phyloP scores from a whole-genome alignment of 495 filamentous ascomycete genomes.

The Talaromyces thailandensis region DNA sequence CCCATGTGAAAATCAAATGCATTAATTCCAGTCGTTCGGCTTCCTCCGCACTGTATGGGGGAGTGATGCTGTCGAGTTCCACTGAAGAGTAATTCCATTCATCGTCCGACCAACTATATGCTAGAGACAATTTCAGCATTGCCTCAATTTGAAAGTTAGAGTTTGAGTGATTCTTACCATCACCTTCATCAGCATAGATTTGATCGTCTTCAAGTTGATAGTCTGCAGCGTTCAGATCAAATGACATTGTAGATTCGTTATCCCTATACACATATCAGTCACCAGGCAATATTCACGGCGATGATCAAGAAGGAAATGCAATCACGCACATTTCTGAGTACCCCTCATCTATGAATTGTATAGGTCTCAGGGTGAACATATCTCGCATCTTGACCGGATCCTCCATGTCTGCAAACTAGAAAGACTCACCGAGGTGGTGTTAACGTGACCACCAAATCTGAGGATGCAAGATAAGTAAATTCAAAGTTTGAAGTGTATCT shows the following conservation, averaged over 20 bases:
- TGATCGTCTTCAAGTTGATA: neutral
- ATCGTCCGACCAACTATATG: neutral
- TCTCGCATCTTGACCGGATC: neutral
- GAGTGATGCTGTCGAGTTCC: conserved; percentile 21
- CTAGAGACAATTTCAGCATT: neutral
- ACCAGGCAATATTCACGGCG: neutral
- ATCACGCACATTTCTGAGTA: neutral
- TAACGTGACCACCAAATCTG: neutral
- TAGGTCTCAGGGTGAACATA: neutral
- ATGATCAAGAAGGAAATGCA: neutral
- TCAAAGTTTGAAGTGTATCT: neutral
- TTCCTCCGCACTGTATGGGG: conserved; percentile 38
- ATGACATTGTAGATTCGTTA: conserved; percentile 1
- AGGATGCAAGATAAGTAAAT: neutral
- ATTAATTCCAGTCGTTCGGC: conserved; percentile 21
- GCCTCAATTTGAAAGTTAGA: neutral
- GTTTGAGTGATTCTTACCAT: neutral
- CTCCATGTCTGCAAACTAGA: neutral
- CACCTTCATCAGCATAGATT: neutral
- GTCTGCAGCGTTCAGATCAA: neutral
- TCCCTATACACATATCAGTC: neutral
- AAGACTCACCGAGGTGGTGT: neutral
- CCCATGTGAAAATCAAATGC: conserved; percentile 11
- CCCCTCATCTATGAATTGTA: neutral
- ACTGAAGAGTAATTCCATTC: neutral